phyloP scores from a whole-genome alignment of 331 rosid species.

The Stylosanthes scabra region DNA sequence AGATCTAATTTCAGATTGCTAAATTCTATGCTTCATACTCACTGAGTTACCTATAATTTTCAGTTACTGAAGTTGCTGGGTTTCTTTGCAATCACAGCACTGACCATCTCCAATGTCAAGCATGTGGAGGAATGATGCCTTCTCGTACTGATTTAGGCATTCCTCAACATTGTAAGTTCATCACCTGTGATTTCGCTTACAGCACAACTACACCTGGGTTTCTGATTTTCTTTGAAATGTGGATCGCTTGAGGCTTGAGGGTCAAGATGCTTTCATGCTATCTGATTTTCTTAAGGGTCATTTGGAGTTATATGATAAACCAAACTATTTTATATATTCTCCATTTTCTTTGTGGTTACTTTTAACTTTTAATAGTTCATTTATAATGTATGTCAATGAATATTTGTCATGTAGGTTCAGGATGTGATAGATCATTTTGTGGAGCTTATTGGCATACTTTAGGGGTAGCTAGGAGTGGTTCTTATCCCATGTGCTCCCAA shows the following conservation, averaged over 20 bases:
- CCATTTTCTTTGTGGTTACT: constrained; percentile 26
- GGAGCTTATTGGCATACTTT: constrained; percentile 84
- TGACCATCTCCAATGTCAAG: constrained; percentile 86
- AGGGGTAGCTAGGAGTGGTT: constrained; percentile 51
- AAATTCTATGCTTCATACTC: constrained; percentile 22
- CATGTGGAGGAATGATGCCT: constrained; percentile 98
- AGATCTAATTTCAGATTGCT: neutral
- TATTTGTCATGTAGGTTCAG: constrained; percentile 62
- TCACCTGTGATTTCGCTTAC: constrained; percentile 21
- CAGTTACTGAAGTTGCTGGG: constrained; percentile 69
- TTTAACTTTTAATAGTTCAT: constrained; percentile 21
- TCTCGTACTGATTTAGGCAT: constrained; percentile 53
- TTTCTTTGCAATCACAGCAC: constrained; percentile 65
- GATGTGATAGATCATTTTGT: constrained; percentile 92
- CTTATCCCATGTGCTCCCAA: constrained; percentile 62
- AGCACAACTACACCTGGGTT: constrained; percentile 8
- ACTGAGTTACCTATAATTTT: constrained; percentile 33
- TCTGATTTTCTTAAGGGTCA: constrained; percentile 3
- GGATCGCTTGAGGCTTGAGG: neutral
- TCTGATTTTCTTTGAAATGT: constrained; percentile 6
- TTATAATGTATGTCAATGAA: constrained; percentile 25
- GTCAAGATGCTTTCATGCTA: constrained; percentile 18
- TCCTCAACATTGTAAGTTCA: constrained; percentile 84
- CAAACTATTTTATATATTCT: constrained; percentile 15
- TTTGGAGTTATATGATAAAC: constrained; percentile 27